These are phyloP conservation scores for Boletus rubroflammeus DNA, from an alignment of 768 basidiomycete species.

Conservation along the genomic window DNA sequence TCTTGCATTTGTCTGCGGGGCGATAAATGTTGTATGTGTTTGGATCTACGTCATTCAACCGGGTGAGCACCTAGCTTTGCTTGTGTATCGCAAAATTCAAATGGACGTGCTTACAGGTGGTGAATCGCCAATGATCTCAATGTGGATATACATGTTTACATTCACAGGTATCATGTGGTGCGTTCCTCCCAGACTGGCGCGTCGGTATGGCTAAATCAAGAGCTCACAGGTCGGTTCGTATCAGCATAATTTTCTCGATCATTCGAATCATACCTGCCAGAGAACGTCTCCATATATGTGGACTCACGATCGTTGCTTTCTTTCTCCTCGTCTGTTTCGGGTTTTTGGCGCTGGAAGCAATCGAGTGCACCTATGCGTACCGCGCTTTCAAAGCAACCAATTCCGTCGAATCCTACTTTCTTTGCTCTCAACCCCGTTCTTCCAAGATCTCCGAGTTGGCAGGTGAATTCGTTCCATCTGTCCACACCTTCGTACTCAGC, in stretches of 20 bases:
- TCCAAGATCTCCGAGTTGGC: constrained; percentile 1
- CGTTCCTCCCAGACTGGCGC: neutral
- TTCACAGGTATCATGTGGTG: constrained; percentile 14
- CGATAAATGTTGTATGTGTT: neutral
- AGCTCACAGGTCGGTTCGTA: constrained; percentile 17
- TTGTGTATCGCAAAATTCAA: neutral
- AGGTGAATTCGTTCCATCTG: neutral
- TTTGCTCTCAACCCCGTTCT: neutral
- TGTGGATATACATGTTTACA: constrained; percentile 16
- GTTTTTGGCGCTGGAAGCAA: neutral
- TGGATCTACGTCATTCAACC: constrained; percentile 8
- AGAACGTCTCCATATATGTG: constrained; percentile 9
- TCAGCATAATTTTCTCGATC: constrained; percentile 20
- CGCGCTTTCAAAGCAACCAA: neutral
- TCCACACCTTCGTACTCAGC: neutral
- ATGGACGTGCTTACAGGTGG: neutral
- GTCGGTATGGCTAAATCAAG: neutral
- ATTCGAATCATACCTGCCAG: constrained; percentile 13
- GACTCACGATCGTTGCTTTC: constrained; percentile 4
- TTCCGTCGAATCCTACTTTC: neutral
- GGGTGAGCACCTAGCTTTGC: constrained; percentile 1
- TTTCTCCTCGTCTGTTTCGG: constrained; percentile 10
- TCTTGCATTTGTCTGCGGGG: constrained; percentile 14
- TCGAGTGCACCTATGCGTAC: neutral
- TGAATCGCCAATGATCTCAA: neutral